These are phyloP conservation scores for Magnaporthiopsis poae DNA, from an alignment of 2,329 filamentous ascomycete species.

Conservation along the genomic window DNA sequence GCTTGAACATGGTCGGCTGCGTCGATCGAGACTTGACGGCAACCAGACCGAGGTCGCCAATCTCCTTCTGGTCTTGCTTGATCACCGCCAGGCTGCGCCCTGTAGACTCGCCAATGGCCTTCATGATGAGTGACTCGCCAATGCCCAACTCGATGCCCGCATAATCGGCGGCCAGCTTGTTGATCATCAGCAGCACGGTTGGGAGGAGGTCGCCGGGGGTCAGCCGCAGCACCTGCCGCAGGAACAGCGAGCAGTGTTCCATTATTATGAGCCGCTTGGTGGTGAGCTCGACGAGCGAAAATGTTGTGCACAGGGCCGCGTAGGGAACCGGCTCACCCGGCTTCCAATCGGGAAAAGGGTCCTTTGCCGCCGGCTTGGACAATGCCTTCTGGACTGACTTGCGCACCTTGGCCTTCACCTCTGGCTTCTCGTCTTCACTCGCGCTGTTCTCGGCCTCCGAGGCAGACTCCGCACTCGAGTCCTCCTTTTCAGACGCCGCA, in stretches of 20 bases:
- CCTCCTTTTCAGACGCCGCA: constrained; percentile 30
- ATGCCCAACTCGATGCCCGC: constrained; percentile 96
- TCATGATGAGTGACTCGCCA: constrained; percentile 96
- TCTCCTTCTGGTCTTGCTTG: constrained; percentile 91
- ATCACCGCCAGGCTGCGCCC: constrained; percentile 80
- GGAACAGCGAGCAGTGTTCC: constrained; percentile 79
- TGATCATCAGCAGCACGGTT: constrained; percentile 90
- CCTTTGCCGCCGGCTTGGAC: constrained; percentile 57
- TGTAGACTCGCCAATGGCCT: constrained; percentile 89
- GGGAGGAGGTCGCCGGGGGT: constrained; percentile 80
- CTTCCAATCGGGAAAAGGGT: constrained; percentile 94
- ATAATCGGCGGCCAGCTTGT: constrained; percentile 94
- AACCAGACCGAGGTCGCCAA: constrained; percentile 87
- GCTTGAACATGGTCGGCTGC: constrained; percentile 97
- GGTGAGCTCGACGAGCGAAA: constrained; percentile 89
- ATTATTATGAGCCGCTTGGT: constrained; percentile 82
- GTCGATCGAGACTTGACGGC: constrained; percentile 91
- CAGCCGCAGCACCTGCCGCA: constrained; percentile 78
- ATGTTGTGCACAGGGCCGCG: constrained; percentile 85
- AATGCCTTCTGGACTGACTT: constrained; percentile 78
- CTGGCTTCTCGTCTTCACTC: constrained; percentile 55
- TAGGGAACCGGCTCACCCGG: constrained; percentile 82
- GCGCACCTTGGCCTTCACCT: constrained; percentile 62
- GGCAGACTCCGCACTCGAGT: constrained; percentile 29
- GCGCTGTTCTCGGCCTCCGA: constrained; percentile 43